Conservation (phyloP, 2,329 filamentous ascomycete genomes). For the Simplicillium sp. region DNA sequence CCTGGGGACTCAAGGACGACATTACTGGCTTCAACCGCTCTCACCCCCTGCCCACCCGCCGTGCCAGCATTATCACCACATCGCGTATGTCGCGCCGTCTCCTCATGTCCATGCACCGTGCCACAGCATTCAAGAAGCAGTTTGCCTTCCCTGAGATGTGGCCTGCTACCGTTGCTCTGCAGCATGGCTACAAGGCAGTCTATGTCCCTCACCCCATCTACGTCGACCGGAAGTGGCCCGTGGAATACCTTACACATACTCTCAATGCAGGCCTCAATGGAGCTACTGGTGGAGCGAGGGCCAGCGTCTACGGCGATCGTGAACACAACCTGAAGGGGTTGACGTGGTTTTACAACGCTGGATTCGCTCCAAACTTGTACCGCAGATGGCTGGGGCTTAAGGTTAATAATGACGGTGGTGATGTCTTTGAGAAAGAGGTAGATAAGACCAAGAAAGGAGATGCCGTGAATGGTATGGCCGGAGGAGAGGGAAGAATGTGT, state of each 20-base stretch:
- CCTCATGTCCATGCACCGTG: constrained; percentile 79
- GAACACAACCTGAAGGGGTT: constrained; percentile 84
- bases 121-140: constrained; percentile 76
- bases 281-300: constrained; percentile 61
- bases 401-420: constrained; percentile 70
- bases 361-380: constrained; percentile 75
- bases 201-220: constrained; percentile 85
- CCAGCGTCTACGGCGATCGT: constrained; percentile 68
- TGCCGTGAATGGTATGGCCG: constrained; percentile 42
- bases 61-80: constrained; percentile 82
- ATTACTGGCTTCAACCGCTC: constrained; percentile 72
- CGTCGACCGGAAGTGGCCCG: constrained; percentile 79
- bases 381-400: constrained; percentile 76
- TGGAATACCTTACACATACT: constrained; percentile 63
- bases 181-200: constrained; percentile 89
- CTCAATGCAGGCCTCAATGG: constrained; percentile 75
- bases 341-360: constrained; percentile 86
- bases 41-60: constrained; percentile 55
- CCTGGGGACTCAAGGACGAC: constrained; percentile 72
- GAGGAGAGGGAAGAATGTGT: constrained; percentile 80
- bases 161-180: constrained; percentile 77
- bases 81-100: constrained; percentile 74
- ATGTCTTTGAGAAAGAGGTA: constrained; percentile 59
- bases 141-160: constrained; percentile 97
- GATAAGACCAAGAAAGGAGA: constrained; percentile 41